A percentile compares a stretch with the other conserved stretches of the same genome.
Conservation (phyloP, 176 grass and related monocot species). For the Dactylis glomerata region DNA sequence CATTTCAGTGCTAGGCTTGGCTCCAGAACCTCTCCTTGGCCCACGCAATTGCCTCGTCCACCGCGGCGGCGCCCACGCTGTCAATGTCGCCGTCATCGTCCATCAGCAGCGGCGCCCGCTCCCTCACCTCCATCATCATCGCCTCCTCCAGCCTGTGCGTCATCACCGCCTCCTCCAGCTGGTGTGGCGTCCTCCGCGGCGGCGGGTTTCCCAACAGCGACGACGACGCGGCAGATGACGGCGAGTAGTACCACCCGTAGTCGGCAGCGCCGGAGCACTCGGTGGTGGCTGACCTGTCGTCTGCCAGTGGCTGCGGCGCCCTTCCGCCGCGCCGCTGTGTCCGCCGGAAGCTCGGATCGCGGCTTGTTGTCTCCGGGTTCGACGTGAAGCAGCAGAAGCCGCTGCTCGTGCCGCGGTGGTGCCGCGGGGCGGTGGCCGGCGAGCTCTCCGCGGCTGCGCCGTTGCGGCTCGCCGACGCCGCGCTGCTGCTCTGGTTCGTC, state of each 20-base stretch:
- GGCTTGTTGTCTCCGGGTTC: slow-evolving; percentile 48
- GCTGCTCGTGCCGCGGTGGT: slow-evolving; percentile 33
- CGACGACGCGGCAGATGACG: slow-evolving; percentile 62
- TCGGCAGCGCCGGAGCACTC: slow-evolving; percentile 36
- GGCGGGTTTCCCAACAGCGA: slow-evolving; percentile 39
- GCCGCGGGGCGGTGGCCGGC: neutral
- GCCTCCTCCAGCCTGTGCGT: slow-evolving; percentile 21
- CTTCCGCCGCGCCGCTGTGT: slow-evolving; percentile 14
- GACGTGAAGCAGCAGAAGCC: slow-evolving; percentile 72
- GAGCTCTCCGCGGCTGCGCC: neutral
- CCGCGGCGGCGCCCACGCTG: slow-evolving; percentile 41
- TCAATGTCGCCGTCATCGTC: slow-evolving; percentile 51
- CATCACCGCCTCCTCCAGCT: slow-evolving; percentile 21
- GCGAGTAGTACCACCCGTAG: slow-evolving; percentile 54
- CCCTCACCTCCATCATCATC: slow-evolving; percentile 30
- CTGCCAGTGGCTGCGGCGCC: slow-evolving; percentile 23
- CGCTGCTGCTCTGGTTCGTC: slow-evolving; percentile 27
- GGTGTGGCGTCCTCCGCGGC: slow-evolving; percentile 31
- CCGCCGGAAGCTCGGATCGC: slow-evolving; percentile 62
- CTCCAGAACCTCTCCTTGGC: slow-evolving; percentile 82
- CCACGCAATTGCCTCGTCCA: slow-evolving; percentile 89
- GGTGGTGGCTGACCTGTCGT: neutral
- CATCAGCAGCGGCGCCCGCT: slow-evolving; percentile 44
- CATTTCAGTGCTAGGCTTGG: slow-evolving; percentile 4
- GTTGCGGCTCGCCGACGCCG: neutral